Evolutionary conservation across 805 yeast genomes (phyloP).

Genomic region (Blastobotrys muscicola): DNA sequence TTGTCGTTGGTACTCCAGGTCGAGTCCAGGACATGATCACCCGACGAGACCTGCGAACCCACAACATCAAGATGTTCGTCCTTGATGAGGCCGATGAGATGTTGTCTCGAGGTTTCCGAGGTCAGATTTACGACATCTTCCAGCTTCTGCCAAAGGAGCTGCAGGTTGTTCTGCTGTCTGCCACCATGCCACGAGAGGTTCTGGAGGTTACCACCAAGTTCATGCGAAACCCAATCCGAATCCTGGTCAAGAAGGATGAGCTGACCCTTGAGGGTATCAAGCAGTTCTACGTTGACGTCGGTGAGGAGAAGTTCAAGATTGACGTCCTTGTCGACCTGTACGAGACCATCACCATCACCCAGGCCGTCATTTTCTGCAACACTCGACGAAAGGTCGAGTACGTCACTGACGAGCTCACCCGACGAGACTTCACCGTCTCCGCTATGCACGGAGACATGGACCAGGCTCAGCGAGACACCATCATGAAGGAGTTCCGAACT

Average conservation of each 20-base stretch:
- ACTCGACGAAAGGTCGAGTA: conserved; percentile 92
- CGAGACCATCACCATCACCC: conserved; percentile 91
- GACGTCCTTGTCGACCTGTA: conserved; percentile 91
- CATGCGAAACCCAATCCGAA: conserved; percentile 88
- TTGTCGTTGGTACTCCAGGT: conserved; percentile 97
- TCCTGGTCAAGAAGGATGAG: conserved; percentile 90
- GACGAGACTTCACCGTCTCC: conserved; percentile 80
- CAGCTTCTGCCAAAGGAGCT: conserved; percentile 71
- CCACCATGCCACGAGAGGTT: conserved; percentile 88
- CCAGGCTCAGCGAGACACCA: conserved; percentile 87
- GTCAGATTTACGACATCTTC: conserved; percentile 89
- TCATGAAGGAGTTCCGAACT: conserved; percentile 91
- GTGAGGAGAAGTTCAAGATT: conserved; percentile 87
- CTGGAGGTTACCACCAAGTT: conserved; percentile 86
- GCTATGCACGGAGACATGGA: conserved; percentile 97
- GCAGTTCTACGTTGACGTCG: conserved; percentile 85
- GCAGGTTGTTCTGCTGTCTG: conserved; percentile 91
- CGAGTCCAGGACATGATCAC: conserved; percentile 86
- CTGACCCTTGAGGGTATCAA: conserved; percentile 89
- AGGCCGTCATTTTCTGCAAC: conserved; percentile 97
- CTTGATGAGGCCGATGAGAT: conserved; percentile 97
- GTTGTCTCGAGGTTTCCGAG: conserved; percentile 87
- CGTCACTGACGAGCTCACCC: conserved; percentile 70
- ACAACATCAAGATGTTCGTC: conserved; percentile 76
- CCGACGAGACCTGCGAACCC: conserved; percentile 64